A percentile compares a stretch with the other conserved stretches of the same genome.
phyloP scores from a whole-genome alignment of 2,329 filamentous ascomycete species.

The Aspergillus tamarii region DNA sequence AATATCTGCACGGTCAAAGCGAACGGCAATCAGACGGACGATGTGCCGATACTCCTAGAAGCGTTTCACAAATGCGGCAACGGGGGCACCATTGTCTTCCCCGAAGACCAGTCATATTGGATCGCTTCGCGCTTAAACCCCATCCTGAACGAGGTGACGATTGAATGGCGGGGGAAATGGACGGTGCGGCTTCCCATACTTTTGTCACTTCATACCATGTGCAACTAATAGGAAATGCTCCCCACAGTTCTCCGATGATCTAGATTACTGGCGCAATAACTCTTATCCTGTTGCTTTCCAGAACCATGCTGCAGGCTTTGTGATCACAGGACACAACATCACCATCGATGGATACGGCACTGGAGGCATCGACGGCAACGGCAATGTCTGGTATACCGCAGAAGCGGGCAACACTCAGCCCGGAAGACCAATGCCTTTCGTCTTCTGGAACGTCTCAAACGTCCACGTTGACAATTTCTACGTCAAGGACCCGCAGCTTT shows the following conservation, averaged over 20 bases:
- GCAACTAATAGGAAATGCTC: neutral
- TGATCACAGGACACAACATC: conserved; percentile 55
- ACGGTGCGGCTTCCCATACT: conserved; percentile 38
- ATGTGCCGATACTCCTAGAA: conserved; percentile 45
- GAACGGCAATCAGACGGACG: conserved; percentile 41
- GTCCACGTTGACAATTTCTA: conserved; percentile 58
- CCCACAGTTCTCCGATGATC: conserved; percentile 48
- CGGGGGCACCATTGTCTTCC: conserved; percentile 54
- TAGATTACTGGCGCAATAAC: conserved; percentile 58
- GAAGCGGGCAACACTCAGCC: conserved; percentile 52
- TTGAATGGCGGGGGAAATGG: conserved; percentile 59
- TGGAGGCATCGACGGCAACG: conserved; percentile 59
- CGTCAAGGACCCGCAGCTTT: conserved; percentile 56
- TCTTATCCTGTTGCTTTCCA: conserved; percentile 59
- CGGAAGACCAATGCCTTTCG: neutral
- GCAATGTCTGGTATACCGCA: conserved; percentile 57
- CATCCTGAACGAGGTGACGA: conserved; percentile 52
- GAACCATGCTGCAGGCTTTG: conserved; percentile 58
- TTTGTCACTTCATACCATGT: conserved; percentile 23
- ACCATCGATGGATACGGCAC: conserved; percentile 56
- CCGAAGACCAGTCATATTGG: conserved; percentile 53
- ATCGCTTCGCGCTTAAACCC: conserved; percentile 56
- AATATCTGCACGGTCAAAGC: conserved; percentile 46
- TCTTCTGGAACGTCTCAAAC: conserved; percentile 41
- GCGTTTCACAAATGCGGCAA: conserved; percentile 46